Base-by-base conservation (phyloP, 441 rosid genomes). In the Populus hybrid region DNA sequence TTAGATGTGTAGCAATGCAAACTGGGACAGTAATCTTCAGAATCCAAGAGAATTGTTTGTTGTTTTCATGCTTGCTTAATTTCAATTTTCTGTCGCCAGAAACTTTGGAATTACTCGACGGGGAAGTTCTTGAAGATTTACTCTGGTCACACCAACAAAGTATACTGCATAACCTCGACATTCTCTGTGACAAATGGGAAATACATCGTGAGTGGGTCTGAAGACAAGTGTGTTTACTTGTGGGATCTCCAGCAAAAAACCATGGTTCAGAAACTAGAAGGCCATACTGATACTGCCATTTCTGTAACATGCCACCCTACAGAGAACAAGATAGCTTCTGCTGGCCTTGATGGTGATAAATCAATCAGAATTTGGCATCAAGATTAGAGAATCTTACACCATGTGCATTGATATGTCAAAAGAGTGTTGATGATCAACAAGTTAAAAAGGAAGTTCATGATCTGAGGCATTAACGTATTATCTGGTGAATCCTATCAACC, bases 161-260 rank as follows among this genome's bases (percentile, higher is more conserved):
- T 67, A 4, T 95, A 90, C 83, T 94, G 97, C 79, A 80, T 91
- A 76, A 92, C 92, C 67, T 83, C 99, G 1, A 92, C 99, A 9
- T 95, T 95, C 85, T 92, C 99, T 0, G 99, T 95, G 65, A 95
- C 97, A 6, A 91, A 88, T 35, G 99, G 97, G 66, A 95, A 91
- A 75, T 95, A 89, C 77, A 95, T 95, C 42, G 97, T 95, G 18
- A 94, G 99, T 28, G 99, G 98, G 40, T 95, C 99, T 1, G 99
- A 95, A 80, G 99, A 94, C 67, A 86, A 87, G 12, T 92, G 97
- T 76, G 89, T 95, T 36, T 95, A 93, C 83, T 59, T 95, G 24
- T 95, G 99, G 99, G 95, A 95, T 88, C 89, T 94, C 63, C 99
- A 95, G 80, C 88, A 80, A 76, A 94, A 87, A 83, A 91, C 89